Conservation (phyloP, 305 asterid species). For the Petunia hybrid region DNA sequence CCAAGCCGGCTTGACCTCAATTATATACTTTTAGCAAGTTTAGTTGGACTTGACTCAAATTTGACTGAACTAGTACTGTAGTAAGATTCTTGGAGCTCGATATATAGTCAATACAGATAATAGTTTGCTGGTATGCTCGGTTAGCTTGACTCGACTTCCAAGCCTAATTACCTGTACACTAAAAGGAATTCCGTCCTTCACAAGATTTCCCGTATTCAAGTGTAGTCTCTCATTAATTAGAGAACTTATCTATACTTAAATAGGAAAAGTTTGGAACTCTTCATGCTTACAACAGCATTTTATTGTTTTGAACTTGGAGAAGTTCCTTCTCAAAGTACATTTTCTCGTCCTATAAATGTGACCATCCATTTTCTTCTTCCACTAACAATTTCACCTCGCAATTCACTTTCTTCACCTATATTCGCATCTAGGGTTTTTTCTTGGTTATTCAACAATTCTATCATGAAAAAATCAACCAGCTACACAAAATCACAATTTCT, state of each 20-base stretch:
- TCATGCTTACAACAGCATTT: neutral
- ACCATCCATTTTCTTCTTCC: neutral
- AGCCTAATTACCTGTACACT: neutral
- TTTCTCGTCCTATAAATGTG: neutral
- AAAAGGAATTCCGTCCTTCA: neutral
- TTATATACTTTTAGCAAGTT: too few species aligned
- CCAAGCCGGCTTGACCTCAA: too few species aligned
- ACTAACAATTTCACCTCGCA: neutral
- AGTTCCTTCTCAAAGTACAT: neutral
- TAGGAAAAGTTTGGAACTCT: neutral
- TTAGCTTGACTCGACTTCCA: too few species aligned
- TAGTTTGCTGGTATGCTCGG: too few species aligned
- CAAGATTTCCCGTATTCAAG: neutral
- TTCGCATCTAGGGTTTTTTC: neutral
- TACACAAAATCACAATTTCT: neutral
- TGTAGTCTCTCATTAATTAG: neutral
- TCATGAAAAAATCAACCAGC: neutral
- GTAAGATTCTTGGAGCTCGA: too few species aligned
- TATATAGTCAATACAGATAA: too few species aligned
- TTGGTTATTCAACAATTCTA: neutral
- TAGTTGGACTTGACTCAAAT: too few species aligned
- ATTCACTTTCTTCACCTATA: too few species aligned
- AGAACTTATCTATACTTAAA: neutral
- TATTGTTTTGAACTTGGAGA: conserved; percentile 4
- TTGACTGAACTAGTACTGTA: too few species aligned